Conservation (phyloP, 768 basidiomycete species). For the Tephrocybe sp. region DNA sequence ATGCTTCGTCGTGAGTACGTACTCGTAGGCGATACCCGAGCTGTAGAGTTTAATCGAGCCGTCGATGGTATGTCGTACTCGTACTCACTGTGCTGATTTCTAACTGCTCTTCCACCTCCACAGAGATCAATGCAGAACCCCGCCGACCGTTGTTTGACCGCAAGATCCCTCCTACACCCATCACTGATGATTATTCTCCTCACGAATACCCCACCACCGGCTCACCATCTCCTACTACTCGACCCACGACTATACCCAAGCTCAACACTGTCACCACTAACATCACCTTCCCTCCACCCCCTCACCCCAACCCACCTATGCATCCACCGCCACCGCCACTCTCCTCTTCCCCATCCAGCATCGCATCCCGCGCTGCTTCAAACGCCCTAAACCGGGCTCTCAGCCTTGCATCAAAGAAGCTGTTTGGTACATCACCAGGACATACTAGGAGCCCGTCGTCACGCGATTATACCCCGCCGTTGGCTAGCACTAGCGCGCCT, state of each 20-base stretch:
- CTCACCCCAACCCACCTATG: slow-evolving; percentile 35
- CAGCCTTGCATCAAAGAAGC: slow-evolving; percentile 77
- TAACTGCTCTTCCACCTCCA: neutral
- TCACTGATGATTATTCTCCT: slow-evolving; percentile 40
- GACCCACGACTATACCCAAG: neutral
- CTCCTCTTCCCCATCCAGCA: slow-evolving; percentile 62
- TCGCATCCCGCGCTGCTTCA: slow-evolving; percentile 59
- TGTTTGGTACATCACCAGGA: slow-evolving; percentile 53
- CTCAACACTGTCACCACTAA: slow-evolving; percentile 24
- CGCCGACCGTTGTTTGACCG: slow-evolving; percentile 60
- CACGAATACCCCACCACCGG: slow-evolving; percentile 33
- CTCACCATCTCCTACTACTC: slow-evolving; percentile 14
- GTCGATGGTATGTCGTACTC: slow-evolving; percentile 70
- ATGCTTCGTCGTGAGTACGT: slow-evolving; percentile 86
- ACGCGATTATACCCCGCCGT: slow-evolving; percentile 20
- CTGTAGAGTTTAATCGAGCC: slow-evolving; percentile 88
- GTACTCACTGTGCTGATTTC: neutral
- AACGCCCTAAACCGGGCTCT: slow-evolving; percentile 78
- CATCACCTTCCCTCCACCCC: slow-evolving; percentile 71
- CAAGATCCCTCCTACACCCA: slow-evolving; percentile 45
- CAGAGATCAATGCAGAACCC: slow-evolving; percentile 65
- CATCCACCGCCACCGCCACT: slow-evolving; percentile 41
- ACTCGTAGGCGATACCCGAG: slow-evolving; percentile 83
- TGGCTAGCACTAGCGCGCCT: slow-evolving; percentile 25
- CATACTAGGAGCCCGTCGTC: slow-evolving; percentile 38